phyloP scores from a whole-genome alignment of 148 eudicot genomes.

The Camellia lanceoleosa region DNA sequence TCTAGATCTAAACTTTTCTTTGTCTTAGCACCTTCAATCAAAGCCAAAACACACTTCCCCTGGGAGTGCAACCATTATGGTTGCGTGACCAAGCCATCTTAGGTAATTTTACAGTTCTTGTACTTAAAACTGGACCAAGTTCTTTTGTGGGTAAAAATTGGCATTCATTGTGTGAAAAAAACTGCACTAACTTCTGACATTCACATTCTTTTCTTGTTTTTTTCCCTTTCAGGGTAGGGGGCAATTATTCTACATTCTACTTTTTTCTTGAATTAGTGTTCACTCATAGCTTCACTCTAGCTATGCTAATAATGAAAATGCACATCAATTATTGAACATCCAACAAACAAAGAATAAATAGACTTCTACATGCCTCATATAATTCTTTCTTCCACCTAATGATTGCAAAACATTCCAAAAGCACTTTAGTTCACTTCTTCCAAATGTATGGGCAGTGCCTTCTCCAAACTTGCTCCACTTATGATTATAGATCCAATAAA shows the following conservation, averaged over 20 bases:
- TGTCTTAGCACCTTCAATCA: neutral
- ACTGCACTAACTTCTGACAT: neutral
- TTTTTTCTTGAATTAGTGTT: neutral
- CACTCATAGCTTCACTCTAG: neutral
- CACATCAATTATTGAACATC: neutral
- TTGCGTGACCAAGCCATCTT: neutral
- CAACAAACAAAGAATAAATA: neutral
- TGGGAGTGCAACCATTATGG: no score
- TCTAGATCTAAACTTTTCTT: neutral
- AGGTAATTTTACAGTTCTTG: neutral
- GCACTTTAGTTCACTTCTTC: neutral
- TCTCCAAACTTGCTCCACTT: neutral
- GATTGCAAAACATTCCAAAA: neutral
- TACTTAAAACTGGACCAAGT: neutral
- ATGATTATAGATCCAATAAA: no score
- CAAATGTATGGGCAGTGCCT: neutral
- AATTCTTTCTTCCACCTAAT: neutral
- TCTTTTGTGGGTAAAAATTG: no score
- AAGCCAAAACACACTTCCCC: neutral
- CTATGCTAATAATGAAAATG: neutral
- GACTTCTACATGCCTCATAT: neutral
- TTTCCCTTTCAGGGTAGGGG: neutral
- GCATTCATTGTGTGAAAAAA: no score
- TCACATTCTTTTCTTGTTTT: neutral
- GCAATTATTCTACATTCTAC: neutral